These are phyloP conservation scores for Fonsecaea monophora DNA, from an alignment of 2,329 filamentous ascomycete genomes.

Conservation along the genomic window DNA sequence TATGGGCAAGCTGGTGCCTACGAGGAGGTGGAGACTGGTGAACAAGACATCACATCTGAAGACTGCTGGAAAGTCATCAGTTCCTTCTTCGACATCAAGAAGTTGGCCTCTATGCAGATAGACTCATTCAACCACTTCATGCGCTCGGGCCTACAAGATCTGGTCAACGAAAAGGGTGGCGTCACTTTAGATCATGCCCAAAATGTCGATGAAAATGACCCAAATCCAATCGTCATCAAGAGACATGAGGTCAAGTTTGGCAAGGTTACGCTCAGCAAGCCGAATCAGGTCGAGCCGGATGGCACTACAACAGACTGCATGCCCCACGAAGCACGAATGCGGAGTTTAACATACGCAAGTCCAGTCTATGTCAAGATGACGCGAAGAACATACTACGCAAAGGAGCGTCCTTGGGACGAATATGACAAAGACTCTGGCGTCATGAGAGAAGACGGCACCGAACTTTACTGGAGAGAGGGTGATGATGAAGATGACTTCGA, in stretches of 20 bases:
- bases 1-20: slow-evolving; percentile 74
- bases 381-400: slow-evolving; percentile 81
- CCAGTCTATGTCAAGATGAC: slow-evolving; percentile 89
- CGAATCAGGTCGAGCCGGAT: slow-evolving; percentile 91
- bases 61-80: slow-evolving; percentile 99
- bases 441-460: slow-evolving; percentile 50
- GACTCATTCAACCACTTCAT: slow-evolving; percentile 99
- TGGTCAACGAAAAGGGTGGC: slow-evolving; percentile 88
- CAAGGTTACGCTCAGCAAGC: slow-evolving; percentile 84
- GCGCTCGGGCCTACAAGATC: slow-evolving; percentile 88
- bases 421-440: slow-evolving; percentile 52
- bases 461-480: slow-evolving; percentile 42
- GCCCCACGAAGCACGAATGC: slow-evolving; percentile 92
- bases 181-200: slow-evolving; percentile 94
- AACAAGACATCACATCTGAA: slow-evolving; percentile 83
- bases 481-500: slow-evolving; percentile 59
- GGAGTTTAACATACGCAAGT: slow-evolving; percentile 93
- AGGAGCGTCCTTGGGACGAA: slow-evolving; percentile 76
- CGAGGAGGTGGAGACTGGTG: slow-evolving; percentile 68
- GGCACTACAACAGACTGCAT: slow-evolving; percentile 84
- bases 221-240: slow-evolving; percentile 79
- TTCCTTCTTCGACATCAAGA: slow-evolving; percentile 95
- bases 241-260: slow-evolving; percentile 96
- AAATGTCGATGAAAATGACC: slow-evolving; percentile 73
- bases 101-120: slow-evolving; percentile 94